Evolutionary conservation across 768 basidiomycete genomes (phyloP).

Genomic region (Lentinula aciculospora): DNA sequence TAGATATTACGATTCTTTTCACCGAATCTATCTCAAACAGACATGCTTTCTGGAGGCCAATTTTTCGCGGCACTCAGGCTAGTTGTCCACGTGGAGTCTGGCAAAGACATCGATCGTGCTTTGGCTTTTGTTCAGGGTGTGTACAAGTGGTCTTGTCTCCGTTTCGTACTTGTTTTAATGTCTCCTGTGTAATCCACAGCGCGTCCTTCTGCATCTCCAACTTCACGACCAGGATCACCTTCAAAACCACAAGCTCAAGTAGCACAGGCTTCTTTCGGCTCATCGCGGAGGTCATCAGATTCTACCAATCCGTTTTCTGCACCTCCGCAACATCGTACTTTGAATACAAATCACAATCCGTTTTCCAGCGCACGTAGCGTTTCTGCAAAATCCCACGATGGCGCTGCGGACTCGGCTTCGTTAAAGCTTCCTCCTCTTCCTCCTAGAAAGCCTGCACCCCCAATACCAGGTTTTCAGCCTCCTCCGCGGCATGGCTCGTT

Average conservation of each 20-base stretch:
- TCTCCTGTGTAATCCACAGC: constrained; percentile 9
- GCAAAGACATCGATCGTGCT: constrained; percentile 55
- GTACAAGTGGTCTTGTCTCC: constrained; percentile 15
- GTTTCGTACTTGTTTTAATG: not conserved
- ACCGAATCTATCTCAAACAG: constrained; percentile 45
- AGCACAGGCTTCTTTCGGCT: constrained; percentile 10
- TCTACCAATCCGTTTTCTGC: not conserved
- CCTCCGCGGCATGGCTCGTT: constrained; percentile 33
- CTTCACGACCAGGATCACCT: constrained; percentile 19
- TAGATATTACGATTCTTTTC: constrained; percentile 66
- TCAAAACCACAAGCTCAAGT: constrained; percentile 14
- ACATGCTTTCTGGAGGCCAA: constrained; percentile 59
- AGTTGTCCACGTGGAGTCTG: constrained; percentile 54
- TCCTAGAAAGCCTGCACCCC: constrained; percentile 38
- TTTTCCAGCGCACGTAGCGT: constrained; percentile 21
- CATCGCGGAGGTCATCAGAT: constrained; percentile 9
- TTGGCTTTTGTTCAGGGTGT: constrained; percentile 76
- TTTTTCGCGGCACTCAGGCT: constrained; percentile 74
- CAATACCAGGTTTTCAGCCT: constrained; percentile 21
- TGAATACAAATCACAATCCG: constrained; percentile 29
- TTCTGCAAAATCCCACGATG: constrained; percentile 9
- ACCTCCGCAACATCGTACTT: constrained; percentile 16
- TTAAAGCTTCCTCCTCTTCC: constrained; percentile 41
- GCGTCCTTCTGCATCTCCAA: constrained; percentile 12
- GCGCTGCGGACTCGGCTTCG: not conserved